Percentiles rank a stretch among this genome's conserved stretches.
phyloP scores from a whole-genome alignment of 805 yeast species.

The Pichia deserticola region DNA sequence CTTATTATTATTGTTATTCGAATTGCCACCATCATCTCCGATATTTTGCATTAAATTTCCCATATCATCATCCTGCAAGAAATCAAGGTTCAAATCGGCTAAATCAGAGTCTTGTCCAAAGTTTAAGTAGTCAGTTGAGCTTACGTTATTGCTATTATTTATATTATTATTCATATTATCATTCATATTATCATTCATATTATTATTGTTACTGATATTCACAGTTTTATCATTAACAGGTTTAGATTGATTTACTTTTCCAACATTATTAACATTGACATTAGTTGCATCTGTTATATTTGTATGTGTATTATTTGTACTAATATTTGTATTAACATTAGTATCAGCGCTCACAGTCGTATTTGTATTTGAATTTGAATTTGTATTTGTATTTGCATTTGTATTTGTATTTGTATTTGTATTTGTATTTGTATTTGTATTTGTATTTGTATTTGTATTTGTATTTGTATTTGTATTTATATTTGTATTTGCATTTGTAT shows the following conservation, averaged over 20 bases:
- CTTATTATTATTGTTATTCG: not conserved
- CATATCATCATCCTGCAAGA: conserved; percentile 14
- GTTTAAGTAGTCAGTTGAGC: conserved; percentile 5
- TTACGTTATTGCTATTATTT: not conserved
- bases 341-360: not conserved
- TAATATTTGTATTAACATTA: not conserved
- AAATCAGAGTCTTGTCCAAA: conserved; percentile 15
- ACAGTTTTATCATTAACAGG: no score
- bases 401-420: not conserved
- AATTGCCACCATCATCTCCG: conserved; percentile 1
- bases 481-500: no score
- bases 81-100: conserved; percentile 23
- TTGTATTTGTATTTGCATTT: no score
- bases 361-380: not conserved
- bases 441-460: not conserved
- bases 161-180: not conserved
- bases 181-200: not conserved
- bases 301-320: not conserved
- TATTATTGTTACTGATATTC: no score
- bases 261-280: no score
- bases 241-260: no score
- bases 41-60: conserved; percentile 8
- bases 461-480: not conserved
- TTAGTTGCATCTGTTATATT: not conserved
- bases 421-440: not conserved